Conservation (phyloP, 371 early-diverging fungal species). For the Mucor irregularis region DNA sequence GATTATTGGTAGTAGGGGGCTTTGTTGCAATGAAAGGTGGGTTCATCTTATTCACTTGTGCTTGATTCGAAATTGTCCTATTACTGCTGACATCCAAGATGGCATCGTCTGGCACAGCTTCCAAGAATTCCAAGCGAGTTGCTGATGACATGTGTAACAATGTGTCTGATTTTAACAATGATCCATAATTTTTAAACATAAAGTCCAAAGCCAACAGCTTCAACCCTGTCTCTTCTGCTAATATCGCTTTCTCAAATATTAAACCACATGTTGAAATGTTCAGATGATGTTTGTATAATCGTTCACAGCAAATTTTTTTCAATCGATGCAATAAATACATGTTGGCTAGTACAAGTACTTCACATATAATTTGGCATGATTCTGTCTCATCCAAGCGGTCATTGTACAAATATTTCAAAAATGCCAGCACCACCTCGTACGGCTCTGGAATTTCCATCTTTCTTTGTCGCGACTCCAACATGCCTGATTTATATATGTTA, state of each 20-base stretch:
- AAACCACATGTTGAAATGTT: constrained; percentile 52
- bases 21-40: background rate
- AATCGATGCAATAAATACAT: constrained; percentile 64
- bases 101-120: constrained; percentile 48
- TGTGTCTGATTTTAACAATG: constrained; percentile 53
- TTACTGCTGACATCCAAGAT: constrained; percentile 41
- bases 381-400: constrained; percentile 55
- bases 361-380: constrained; percentile 49
- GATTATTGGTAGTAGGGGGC: constrained; percentile 1
- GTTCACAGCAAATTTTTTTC: constrained; percentile 59
- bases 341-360: constrained; percentile 64
- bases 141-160: constrained; percentile 44
- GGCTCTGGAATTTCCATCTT: constrained; percentile 65
- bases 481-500: constrained; percentile 64
- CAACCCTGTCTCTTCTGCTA: constrained; percentile 56
- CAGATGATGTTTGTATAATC: constrained; percentile 51
- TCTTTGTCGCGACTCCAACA: constrained; percentile 60
- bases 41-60: background rate
- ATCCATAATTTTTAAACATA: constrained; percentile 57
- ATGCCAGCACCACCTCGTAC: constrained; percentile 55
- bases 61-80: too few relatives aligned
- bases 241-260: constrained; percentile 61
- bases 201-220: constrained; percentile 55
- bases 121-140: constrained; percentile 40
- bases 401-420: constrained; percentile 68